A percentile compares a stretch with the other conserved stretches of the same genome.
phyloP scores from a whole-genome alignment of 257 asterid species.

The Solanum okadae region DNA sequence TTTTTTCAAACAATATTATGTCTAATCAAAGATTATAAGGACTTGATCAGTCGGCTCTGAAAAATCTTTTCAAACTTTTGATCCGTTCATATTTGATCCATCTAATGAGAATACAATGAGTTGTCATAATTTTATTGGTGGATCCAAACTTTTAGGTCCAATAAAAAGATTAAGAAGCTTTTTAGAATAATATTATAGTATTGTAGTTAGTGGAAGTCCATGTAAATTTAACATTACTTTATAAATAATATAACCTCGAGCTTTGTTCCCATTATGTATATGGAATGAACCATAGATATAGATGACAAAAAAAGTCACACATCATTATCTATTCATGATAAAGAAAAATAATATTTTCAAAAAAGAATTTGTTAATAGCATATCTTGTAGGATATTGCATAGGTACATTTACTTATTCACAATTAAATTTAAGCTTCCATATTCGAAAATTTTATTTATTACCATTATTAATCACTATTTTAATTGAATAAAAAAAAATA shows the following conservation, averaged over 20 bases:
- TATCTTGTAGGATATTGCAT: background rate
- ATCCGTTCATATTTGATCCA: background rate
- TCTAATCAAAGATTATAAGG: background rate
- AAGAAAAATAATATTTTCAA: background rate
- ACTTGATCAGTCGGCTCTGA: background rate
- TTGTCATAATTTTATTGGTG: background rate
- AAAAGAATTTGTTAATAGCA: background rate
- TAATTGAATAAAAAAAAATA: too few species aligned
- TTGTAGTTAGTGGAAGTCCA: conserved; percentile 15
- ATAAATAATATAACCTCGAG: conserved; percentile 41
- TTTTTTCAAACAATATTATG: background rate
- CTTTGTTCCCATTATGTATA: conserved; percentile 53
- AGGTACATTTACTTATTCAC: background rate
- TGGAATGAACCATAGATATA: background rate
- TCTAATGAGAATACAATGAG: background rate
- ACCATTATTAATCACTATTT: background rate
- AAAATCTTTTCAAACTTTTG: background rate
- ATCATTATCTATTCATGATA: background rate
- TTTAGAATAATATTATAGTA: conserved; percentile 3
- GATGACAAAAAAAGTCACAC: background rate
- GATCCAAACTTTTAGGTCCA: conserved; percentile 21
- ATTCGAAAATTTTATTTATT: background rate
- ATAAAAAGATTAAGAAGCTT: background rate
- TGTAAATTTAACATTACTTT: conserved; percentile 12
- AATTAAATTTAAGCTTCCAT: background rate